Evolutionary conservation across 495 filamentous ascomycete genomes (phyloP).

Genomic region (Aspergillus indologenus): DNA sequence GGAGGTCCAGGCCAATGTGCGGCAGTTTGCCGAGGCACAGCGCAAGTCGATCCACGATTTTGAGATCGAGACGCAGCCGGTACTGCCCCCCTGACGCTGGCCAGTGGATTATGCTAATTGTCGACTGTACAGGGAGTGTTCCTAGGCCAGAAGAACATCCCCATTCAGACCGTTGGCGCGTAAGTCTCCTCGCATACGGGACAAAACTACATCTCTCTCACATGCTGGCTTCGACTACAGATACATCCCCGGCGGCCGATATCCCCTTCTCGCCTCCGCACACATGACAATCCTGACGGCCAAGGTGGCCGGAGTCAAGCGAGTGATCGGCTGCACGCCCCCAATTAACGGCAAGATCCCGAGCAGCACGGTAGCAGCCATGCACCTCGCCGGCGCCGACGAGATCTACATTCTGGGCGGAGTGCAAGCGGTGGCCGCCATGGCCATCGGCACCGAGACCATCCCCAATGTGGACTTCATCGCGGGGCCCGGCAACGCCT

Average conservation of each 20-base stretch:
- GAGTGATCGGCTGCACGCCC: slow-evolving; percentile 51
- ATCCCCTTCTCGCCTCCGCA: slow-evolving; percentile 54
- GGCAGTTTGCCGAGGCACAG: slow-evolving; percentile 49
- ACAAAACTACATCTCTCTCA: not conserved
- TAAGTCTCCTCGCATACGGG: slow-evolving; percentile 11
- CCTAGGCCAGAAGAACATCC: slow-evolving; percentile 49
- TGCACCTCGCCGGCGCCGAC: slow-evolving; percentile 53
- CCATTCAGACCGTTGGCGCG: slow-evolving; percentile 36
- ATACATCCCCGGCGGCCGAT: slow-evolving; percentile 53
- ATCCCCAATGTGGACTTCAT: slow-evolving; percentile 52
- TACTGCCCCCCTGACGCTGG: not conserved
- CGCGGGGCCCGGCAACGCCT: slow-evolving; percentile 53
- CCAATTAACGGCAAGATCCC: slow-evolving; percentile 51
- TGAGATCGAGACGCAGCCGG: slow-evolving; percentile 46
- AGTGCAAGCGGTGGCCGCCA: slow-evolving; percentile 61
- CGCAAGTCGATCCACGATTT: slow-evolving; percentile 42
- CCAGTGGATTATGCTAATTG: not conserved
- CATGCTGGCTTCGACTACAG: no score
- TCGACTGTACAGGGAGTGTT: slow-evolving; percentile 35
- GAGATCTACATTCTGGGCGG: slow-evolving; percentile 52
- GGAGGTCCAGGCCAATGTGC: slow-evolving; percentile 48
- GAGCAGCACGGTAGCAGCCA: slow-evolving; percentile 48
- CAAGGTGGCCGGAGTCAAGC: slow-evolving; percentile 50
- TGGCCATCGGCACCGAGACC: slow-evolving; percentile 79
- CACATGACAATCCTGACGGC: slow-evolving; percentile 59